These are phyloP conservation scores for Pichia sp. DNA, from an alignment of 1,139 yeast genomes.

Conservation along the genomic window DNA sequence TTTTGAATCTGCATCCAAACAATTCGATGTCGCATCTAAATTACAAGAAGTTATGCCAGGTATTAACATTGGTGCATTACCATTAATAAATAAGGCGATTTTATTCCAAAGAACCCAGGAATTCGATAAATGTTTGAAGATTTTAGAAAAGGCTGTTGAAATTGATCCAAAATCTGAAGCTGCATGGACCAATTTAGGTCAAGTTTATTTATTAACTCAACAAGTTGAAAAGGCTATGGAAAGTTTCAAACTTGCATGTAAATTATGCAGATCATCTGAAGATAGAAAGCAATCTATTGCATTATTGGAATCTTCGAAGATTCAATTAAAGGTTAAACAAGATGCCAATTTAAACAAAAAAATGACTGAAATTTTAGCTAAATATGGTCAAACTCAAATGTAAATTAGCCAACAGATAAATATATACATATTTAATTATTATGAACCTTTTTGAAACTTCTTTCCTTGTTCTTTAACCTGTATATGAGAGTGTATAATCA, in stretches of 20 bases:
- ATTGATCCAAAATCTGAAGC: slow-evolving; percentile 84
- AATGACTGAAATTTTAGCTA: slow-evolving; percentile 32
- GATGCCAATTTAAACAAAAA: slow-evolving; percentile 51
- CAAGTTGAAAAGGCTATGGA: slow-evolving; percentile 74
- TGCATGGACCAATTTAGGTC: slow-evolving; percentile 86
- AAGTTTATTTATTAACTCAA: slow-evolving; percentile 77
- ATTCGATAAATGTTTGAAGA: slow-evolving; percentile 53
- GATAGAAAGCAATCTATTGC: slow-evolving; percentile 91
- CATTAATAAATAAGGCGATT: slow-evolving; percentile 85
- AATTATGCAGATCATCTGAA: slow-evolving; percentile 71
- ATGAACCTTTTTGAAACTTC: too few species aligned
- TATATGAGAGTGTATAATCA: too few species aligned
- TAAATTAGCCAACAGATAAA: too few species aligned
- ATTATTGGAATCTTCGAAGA: slow-evolving; percentile 84
- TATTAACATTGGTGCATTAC: slow-evolving; percentile 74
- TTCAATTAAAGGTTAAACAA: slow-evolving; percentile 63
- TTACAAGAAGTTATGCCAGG: slow-evolving; percentile 62
- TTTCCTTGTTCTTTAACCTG: too few species aligned
- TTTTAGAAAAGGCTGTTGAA: slow-evolving; percentile 70
- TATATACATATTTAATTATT: too few species aligned
- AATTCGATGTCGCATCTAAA: slow-evolving; percentile 81
- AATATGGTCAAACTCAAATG: slow-evolving; percentile 1
- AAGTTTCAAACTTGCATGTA: slow-evolving; percentile 75
- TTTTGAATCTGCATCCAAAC: slow-evolving; percentile 62
- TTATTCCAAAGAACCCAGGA: slow-evolving; percentile 54